These are phyloP conservation scores for Novymonas esmeraldas DNA, from an alignment of 208 protist species.

Conservation along the genomic window DNA sequence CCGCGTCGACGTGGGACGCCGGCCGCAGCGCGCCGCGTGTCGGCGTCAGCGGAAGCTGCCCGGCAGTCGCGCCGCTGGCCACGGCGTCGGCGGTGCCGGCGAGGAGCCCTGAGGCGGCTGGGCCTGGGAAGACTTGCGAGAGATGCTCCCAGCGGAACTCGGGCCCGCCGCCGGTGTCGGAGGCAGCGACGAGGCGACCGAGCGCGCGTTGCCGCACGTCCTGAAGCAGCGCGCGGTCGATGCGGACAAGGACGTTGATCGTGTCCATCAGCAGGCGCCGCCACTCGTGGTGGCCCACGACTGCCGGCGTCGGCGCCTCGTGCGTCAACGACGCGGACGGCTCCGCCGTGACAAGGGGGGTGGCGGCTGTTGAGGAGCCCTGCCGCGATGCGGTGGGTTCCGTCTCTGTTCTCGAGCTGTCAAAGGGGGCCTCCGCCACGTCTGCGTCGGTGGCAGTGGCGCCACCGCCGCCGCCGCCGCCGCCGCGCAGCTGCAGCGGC, in stretches of 20 bases:
- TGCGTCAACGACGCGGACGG: not conserved
- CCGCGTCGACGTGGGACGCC: not conserved
- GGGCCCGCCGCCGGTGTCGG: not conserved
- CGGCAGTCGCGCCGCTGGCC: not conserved
- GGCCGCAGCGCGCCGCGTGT: constrained; percentile 3
- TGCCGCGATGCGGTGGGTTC: constrained; percentile 7
- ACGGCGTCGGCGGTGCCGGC: not conserved
- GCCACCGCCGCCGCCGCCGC: not conserved
- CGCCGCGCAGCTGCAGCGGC: not conserved
- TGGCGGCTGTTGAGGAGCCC: constrained; percentile 10
- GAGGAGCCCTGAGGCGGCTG: not conserved
- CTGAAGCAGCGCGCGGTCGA: constrained; percentile 41
- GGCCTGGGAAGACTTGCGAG: constrained; percentile 22
- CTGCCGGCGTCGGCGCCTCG: not conserved
- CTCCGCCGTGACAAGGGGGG: not conserved
- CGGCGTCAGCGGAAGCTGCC: not conserved
- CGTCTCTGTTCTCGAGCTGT: constrained; percentile 3
- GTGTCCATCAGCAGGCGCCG: constrained; percentile 48
- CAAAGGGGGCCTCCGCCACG: too few relatives aligned
- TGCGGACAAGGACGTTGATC: constrained; percentile 58
- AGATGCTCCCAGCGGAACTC: constrained; percentile 34
- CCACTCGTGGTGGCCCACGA: constrained; percentile 48
- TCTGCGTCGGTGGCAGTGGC: constrained; percentile 4
- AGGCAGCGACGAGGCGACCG: constrained; percentile 1
- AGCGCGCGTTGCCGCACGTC: constrained; percentile 21